Evolutionary conservation across 805 yeast genomes (phyloP).

Genomic region (Candida maltosa): DNA sequence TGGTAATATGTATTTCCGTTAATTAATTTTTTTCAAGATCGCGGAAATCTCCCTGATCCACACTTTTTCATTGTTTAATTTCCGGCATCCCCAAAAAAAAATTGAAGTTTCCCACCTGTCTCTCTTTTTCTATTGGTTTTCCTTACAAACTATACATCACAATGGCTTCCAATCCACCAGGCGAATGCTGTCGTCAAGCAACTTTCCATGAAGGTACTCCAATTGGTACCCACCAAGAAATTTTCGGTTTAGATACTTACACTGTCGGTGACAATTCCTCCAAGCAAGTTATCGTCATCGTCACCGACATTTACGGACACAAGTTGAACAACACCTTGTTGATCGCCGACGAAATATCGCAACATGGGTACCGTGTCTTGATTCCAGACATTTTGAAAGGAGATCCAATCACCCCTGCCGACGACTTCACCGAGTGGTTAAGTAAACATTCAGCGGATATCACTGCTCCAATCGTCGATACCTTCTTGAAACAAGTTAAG

Average conservation of each 20-base stretch:
- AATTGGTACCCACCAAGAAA: conserved; percentile 36
- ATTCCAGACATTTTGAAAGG: conserved; percentile 74
- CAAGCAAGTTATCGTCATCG: conserved; percentile 54
- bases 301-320: conserved; percentile 71
- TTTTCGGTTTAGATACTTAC: conserved; percentile 41
- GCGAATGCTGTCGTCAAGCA: conserved; percentile 44
- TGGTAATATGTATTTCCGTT: too few relatives aligned
- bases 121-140: background rate
- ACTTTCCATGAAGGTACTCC: conserved; percentile 50
- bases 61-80: background rate
- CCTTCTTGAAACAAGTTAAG: conserved; percentile 44
- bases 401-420: conserved; percentile 25
- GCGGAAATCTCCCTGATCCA: too few relatives aligned
- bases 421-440: conserved; percentile 45
- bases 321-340: conserved; percentile 54
- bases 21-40: too few relatives aligned
- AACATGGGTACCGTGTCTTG: conserved; percentile 58
- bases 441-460: conserved; percentile 47
- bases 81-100: background rate
- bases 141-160: conserved; percentile 1
- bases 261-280: conserved; percentile 22
- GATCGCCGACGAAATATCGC: conserved; percentile 65
- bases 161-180: conserved; percentile 53
- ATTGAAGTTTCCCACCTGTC: too few relatives aligned
- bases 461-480: conserved; percentile 46